These are phyloP conservation scores for Cucurbita moschata DNA, from an alignment of 306 rosid species.

Conservation along the genomic window DNA sequence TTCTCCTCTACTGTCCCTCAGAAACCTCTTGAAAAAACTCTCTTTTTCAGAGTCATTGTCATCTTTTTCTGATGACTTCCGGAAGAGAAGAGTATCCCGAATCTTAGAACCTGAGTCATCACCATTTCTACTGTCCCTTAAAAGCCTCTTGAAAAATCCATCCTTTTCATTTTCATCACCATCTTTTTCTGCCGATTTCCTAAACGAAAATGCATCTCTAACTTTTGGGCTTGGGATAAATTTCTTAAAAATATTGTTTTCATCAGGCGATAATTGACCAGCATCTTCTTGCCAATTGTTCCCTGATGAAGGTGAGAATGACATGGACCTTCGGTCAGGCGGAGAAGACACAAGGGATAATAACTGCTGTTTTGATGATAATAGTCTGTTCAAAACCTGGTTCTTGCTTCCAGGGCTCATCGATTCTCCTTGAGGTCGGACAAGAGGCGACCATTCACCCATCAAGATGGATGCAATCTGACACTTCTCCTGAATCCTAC, in stretches of 20 bases:
- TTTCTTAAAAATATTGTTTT: conserved; percentile 65
- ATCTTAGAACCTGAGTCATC: conserved; percentile 63
- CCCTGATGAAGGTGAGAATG: conserved; percentile 49
- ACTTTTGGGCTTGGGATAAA: conserved; percentile 72
- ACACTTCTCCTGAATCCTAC: conserved; percentile 79
- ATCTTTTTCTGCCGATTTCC: conserved; percentile 73
- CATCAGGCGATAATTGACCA: conserved; percentile 45
- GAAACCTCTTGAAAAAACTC: conserved; percentile 67
- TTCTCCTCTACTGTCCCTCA: conserved; percentile 67
- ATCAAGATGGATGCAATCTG: conserved; percentile 77
- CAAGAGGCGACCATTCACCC: conserved; percentile 78
- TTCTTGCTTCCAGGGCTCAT: conserved; percentile 47
- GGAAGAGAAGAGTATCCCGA: conserved; percentile 57
- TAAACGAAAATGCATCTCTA: conserved; percentile 68
- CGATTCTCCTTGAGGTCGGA: conserved; percentile 30
- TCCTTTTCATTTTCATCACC: conserved; percentile 69
- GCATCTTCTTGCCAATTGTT: conserved; percentile 46
- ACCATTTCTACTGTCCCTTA: conserved; percentile 69
- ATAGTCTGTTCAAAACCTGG: conserved; percentile 57
- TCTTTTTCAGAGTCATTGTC: conserved; percentile 73
- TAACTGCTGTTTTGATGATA: conserved; percentile 65
- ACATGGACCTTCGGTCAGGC: conserved; percentile 36
- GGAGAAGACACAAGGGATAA: conserved; percentile 67
- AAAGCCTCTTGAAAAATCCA: conserved; percentile 77
- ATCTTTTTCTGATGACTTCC: conserved; percentile 62